Base-by-base conservation (phyloP, 495 filamentous ascomycete species). In the Chaetomium fimeti region DNA sequence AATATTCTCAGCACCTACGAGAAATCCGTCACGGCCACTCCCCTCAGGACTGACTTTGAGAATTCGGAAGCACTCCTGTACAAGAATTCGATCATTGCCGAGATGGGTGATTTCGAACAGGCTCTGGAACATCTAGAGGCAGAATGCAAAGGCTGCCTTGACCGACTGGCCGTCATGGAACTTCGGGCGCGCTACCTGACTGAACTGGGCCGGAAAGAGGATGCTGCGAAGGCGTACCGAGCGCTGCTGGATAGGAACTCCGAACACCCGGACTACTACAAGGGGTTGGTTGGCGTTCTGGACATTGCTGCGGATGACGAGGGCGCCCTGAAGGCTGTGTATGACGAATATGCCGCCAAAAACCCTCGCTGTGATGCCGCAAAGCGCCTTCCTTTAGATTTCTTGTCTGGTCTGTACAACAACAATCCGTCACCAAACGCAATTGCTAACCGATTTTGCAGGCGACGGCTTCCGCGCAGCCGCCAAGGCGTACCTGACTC, bases 11-110 rank as follows among this genome's bases (percentile, higher is more conserved):
- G 85, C 5, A 93, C 90, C 15, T 99, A 90, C 76, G 94, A 99
- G 75, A 91, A 94, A 60, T 97, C 93, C 2, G 68, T 99, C 64
- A 94, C 93, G 77, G 80, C 81, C 13, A 79, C 86, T 1, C 89
- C 92, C 15, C 83, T 87, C 8, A 88, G 89, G 68, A 81, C 84
- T 20, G 94, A 99, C 75, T 75, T 81, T 66, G 94, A 99, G 72
- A 91, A 99, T 74, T 92, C 91, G n/a, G 94, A 99, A 76, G 93
- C 94, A 24, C 81, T 89, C 16, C 81, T 99, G 74, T 99, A 99
- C 79, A 97, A 96, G 78, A 99, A 98, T 74, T 83, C 83, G 22
- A 89, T 99, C 64, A 96, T 99, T 73, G 92, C 91, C 36, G 95
- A 97, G 74, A 79, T 81, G 29, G 91, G 92, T 13, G 87, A 98